Evolutionary conservation across 257 asterid genomes (phyloP), one percentile per base, ranked within the genome.

Genomic region (Lithospermum erythrorhizon): DNA sequence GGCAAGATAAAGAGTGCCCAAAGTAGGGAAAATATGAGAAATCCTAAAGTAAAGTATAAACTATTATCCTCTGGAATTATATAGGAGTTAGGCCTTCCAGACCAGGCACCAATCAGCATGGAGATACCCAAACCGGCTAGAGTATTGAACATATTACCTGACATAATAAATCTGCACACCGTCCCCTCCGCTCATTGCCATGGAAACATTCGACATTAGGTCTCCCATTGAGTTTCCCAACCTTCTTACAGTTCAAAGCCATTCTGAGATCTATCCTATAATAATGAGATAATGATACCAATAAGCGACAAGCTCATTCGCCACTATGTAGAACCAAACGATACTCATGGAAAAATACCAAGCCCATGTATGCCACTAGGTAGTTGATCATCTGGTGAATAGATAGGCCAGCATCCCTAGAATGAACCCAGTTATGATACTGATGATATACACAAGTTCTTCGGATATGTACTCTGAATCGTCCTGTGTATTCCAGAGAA

Each of bases 141-240:
- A 4, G 81, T 81, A 72, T 86, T 89, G 80, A 89, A 89, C 97
- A 89, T 86, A 0, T 95, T 95, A 41, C 97, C 97, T 0, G 94
- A n/a, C 97, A 56, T 71, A 89, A 64, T 86, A 82, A 56, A 86
- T 81, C 79, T 89, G 97, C 66, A 83, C 78, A 1, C 97, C 94
- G 10, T 78, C 76, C 18, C 75, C 70, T 0, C 86, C 81, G 6
- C 74, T 89, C 79, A 69, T 62, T 0, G 97, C 95, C 70, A 89
- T 74, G 1, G 90, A 90, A n/a, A 82, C 83, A 19, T 89, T 89
- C 3, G 97, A 79, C 84, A 86, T 77, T 6, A 89, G 69, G 54
- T 89, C 97, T 15, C 97, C 97, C 81, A 83, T 80, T 6, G 97
- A 89, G 73, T 89, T 89, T 6, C 97, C 96, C 97, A n/a, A n/a